Conservation (phyloP, 495 filamentous ascomycete species). For the Venustampulla echinocandica region DNA sequence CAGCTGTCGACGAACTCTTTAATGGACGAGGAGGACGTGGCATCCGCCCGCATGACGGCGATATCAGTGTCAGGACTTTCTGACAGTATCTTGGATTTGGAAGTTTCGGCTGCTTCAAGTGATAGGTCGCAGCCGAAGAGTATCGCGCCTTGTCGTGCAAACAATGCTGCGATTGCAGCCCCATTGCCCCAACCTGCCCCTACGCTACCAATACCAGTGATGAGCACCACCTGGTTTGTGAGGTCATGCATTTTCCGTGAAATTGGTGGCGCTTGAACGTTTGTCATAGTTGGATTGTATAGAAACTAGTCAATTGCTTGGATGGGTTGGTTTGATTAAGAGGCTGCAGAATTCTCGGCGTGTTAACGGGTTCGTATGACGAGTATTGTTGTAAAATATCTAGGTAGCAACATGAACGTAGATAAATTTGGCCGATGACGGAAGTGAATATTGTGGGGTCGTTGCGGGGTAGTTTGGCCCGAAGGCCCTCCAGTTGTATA, state of each 20-base stretch:
- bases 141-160: conserved; percentile 36
- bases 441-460: conserved; percentile 10
- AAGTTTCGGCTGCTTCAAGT: conserved; percentile 28
- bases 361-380: too few relatives aligned
- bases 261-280: conserved; percentile 17
- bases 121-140: conserved; percentile 40
- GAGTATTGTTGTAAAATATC: too few relatives aligned
- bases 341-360: too few relatives aligned
- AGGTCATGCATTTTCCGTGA: conserved; percentile 28
- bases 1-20: conserved; percentile 37
- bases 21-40: conserved; percentile 34
- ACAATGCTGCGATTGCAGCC: conserved; percentile 34
- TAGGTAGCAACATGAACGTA: too few relatives aligned
- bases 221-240: conserved; percentile 38
- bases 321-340: too few relatives aligned
- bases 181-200: conserved; percentile 42
- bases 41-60: conserved; percentile 34
- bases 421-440: conserved; percentile 12
- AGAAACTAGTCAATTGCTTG: background rate
- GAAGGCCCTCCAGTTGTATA: conserved; percentile 3
- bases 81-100: conserved; percentile 25
- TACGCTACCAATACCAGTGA: conserved; percentile 41
- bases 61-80: conserved; percentile 24
- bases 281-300: conserved; percentile 9
- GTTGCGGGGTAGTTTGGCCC: conserved; percentile 5